Percentiles rank a stretch among this genome's conserved stretches.
phyloP scores from a whole-genome alignment of 345 rosid genomes.

The Punica granatum region DNA sequence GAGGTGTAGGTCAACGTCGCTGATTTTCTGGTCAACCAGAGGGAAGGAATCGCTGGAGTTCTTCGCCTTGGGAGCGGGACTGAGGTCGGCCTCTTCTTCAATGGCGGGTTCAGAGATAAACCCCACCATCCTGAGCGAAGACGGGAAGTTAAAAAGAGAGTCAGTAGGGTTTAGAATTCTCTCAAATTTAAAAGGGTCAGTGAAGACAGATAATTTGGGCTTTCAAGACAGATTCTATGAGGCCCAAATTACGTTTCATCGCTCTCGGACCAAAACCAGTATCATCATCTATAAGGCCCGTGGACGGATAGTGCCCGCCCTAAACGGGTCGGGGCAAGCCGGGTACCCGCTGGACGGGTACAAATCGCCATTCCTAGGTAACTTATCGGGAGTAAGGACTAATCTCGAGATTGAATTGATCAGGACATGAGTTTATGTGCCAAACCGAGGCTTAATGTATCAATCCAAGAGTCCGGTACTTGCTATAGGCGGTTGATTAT shows the following conservation, averaged over 20 bases:
- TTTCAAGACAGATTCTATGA: background rate
- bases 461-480: background rate
- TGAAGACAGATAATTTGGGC: background rate
- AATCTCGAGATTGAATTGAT: background rate
- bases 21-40: conserved; percentile 20
- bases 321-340: too few species aligned
- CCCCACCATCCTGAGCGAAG: conserved; percentile 36
- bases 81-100: conserved; percentile 20
- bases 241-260: too few species aligned
- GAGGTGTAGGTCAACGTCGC: conserved; percentile 21
- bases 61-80: conserved; percentile 27
- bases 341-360: too few species aligned
- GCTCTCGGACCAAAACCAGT: too few species aligned
- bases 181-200: background rate
- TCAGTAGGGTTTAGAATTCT: conserved; percentile 1
- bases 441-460: background rate
- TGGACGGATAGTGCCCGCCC: too few species aligned
- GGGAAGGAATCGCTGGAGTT: conserved; percentile 22
- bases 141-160: background rate
- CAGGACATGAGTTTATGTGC: background rate
- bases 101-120: conserved; percentile 25
- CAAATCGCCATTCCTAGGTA: too few species aligned
- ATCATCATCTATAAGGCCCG: too few species aligned
- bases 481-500: too few species aligned
- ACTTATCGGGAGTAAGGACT: too few species aligned